phyloP scores from a whole-genome alignment of 2,329 filamentous ascomycete genomes.

The Fusarium keratoplasticum region DNA sequence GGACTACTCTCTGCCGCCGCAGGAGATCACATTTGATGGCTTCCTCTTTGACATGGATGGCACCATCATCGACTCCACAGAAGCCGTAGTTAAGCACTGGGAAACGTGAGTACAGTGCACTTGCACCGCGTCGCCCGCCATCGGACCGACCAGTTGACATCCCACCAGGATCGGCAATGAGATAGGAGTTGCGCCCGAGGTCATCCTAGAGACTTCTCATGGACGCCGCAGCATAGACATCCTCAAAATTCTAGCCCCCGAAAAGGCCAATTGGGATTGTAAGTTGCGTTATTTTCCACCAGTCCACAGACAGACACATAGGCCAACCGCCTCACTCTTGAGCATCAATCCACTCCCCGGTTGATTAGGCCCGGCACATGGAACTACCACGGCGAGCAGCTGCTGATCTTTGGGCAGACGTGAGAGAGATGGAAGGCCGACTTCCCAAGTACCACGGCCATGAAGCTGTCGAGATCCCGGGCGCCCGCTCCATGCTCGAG shows the following conservation, averaged over 20 bases:
- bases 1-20: conserved; percentile 57
- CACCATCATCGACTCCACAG: conserved; percentile 85
- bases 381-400: conserved; percentile 7
- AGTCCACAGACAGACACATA: background rate
- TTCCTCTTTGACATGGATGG: conserved; percentile 83
- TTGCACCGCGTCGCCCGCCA: background rate
- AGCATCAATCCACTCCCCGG: background rate
- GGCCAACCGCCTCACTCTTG: conserved; percentile 11
- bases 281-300: conserved; percentile 53
- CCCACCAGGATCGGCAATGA: conserved; percentile 77
- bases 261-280: conserved; percentile 95
- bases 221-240: conserved; percentile 91
- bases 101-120: conserved; percentile 62
- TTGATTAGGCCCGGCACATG: background rate
- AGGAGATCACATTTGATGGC: conserved; percentile 63
- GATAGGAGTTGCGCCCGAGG: conserved; percentile 84
- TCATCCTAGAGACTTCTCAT: conserved; percentile 91
- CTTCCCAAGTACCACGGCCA: conserved; percentile 82
- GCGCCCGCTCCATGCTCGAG: conserved; percentile 77
- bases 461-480: conserved; percentile 88
- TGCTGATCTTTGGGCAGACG: conserved; percentile 65
- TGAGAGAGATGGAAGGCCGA: conserved; percentile 79
- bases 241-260: conserved; percentile 80
- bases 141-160: background rate
- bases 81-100: conserved; percentile 84